Base-by-base conservation (phyloP, 768 basidiomycete genomes). In the Tylopilus vinaceipallidus region DNA sequence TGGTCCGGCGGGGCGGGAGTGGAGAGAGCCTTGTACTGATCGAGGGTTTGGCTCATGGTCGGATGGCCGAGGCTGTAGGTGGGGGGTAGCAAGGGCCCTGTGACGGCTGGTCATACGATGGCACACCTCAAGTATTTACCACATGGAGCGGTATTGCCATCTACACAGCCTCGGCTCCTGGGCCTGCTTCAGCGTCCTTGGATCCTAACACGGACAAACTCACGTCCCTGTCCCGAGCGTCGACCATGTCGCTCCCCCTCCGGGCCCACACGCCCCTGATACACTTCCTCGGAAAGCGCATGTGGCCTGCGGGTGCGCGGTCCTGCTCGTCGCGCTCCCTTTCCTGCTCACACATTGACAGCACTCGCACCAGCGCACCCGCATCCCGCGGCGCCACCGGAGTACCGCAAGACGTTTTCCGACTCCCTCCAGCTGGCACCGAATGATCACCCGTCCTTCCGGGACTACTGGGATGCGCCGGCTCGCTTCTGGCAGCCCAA, bases 391-490 rank as follows among this genome's bases (percentile, higher is more conserved):
- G 84, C 86, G 14, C 84, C 86, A n/a, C 66, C 73, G 52, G 83
- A 86, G 57, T 70, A 80, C 49, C 76, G 75, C 56, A 73, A 76
- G 37, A 65, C 65, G 4, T 83, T 82, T 61, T 60, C 73, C 6
- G 72, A 71, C n/a, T 73, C 75, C 47, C 50, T 74, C 12, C 70
- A 68, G 37, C 75, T 68, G 53, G 43, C 44, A 56, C 66, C 41
- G 59, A 68, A 39, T 33, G 12, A 45, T 23, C 56, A 52, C 11
- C 32, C 27, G 42, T 58, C 32, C 67, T 76, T 71, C 57, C 61
- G 37, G 58, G 81, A 75, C 35, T 86, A 80, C 62, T 89, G 88
- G 88, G 78, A 88, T 43, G 83, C 82, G 4, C 87, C 88, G 0
- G 60, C 73, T 9, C 73, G 75, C 41, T 73, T 81, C 54, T 85